Evolutionary conservation across 1,139 yeast species (phyloP).

Genomic region (Yarrowia galli): DNA sequence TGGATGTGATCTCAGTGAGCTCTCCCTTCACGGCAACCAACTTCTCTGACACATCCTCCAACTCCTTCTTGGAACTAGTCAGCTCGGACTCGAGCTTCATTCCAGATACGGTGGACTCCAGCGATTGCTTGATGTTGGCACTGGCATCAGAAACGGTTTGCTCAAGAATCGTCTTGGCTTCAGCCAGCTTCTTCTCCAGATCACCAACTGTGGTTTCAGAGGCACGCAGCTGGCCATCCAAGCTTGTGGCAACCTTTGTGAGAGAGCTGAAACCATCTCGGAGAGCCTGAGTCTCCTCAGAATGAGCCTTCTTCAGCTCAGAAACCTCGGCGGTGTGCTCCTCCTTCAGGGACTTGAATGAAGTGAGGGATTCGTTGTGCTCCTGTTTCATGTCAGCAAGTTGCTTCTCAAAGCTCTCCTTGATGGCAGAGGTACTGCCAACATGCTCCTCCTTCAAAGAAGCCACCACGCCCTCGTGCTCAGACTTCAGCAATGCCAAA

Average conservation of each 20-base stretch:
- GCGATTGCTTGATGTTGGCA: not conserved
- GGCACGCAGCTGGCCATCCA: not conserved
- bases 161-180: conserved; percentile 5
- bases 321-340: conserved; percentile 4
- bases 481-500: not conserved
- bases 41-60: conserved; percentile 1
- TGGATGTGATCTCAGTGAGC: not conserved
- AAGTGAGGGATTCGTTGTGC: not conserved
- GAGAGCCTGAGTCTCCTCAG: conserved; percentile 16
- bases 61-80: not conserved
- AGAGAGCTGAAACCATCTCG: not conserved
- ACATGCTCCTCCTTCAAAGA: not conserved
- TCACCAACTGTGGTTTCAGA: not conserved
- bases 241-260: not conserved
- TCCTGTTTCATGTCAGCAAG: not conserved
- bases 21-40: not conserved
- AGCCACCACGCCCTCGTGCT: not conserved
- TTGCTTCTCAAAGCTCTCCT: not conserved
- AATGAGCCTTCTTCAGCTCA: not conserved
- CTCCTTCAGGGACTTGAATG: not conserved
- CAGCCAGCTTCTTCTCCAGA: conserved; percentile 3
- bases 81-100: conserved; percentile 16
- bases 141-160: conserved; percentile 6
- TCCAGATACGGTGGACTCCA: not conserved
- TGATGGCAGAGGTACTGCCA: not conserved